A percentile compares a stretch with the other conserved stretches of the same genome.
Evolutionary conservation across 371 early-diverging fungal species (phyloP).

Genomic region (Thermomucor indicae-seudaticae): DNA sequence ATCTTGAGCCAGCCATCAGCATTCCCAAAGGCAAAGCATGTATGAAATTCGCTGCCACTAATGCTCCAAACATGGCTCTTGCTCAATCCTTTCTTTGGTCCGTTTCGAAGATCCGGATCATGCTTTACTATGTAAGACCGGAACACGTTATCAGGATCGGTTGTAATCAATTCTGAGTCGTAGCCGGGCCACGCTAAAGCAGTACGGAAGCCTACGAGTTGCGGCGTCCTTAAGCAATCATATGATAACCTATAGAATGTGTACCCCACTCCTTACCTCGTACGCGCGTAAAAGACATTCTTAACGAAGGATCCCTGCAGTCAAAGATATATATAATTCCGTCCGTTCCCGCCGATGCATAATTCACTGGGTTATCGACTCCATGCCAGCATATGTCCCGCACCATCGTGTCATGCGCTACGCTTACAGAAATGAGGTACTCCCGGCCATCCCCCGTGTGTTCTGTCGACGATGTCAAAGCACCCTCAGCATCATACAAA

Average conservation of each 20-base stretch:
- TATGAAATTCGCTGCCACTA: slow-evolving; percentile 9
- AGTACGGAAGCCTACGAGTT: too few relatives aligned
- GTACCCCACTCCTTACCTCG: slow-evolving; percentile 9
- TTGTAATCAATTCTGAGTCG: neutral
- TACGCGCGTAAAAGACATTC: slow-evolving; percentile 3
- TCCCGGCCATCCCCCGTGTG: neutral
- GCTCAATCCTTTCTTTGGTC: too few relatives aligned
- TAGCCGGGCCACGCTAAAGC: slow-evolving; percentile 8
- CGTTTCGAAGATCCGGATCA: too few relatives aligned
- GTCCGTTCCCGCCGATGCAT: slow-evolving; percentile 8
- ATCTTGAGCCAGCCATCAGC: slow-evolving; percentile 15
- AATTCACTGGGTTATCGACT: slow-evolving; percentile 6
- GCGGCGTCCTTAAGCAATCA: too few relatives aligned
- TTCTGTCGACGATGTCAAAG: slow-evolving; percentile 4
- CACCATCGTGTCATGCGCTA: slow-evolving; percentile 9
- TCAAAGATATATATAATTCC: slow-evolving; percentile 5
- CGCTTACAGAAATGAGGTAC: neutral
- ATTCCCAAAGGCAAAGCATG: slow-evolving; percentile 2
- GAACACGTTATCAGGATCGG: slow-evolving; percentile 12
- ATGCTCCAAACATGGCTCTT: too few relatives aligned
- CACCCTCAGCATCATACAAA: slow-evolving; percentile 20
- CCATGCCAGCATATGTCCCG: slow-evolving; percentile 14
- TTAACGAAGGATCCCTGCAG: slow-evolving; percentile 8
- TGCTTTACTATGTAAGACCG: neutral
- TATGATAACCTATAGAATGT: neutral